Conservation (phyloP, 1,284 basidiomycete species). For the Coriolopsis trogii region DNA sequence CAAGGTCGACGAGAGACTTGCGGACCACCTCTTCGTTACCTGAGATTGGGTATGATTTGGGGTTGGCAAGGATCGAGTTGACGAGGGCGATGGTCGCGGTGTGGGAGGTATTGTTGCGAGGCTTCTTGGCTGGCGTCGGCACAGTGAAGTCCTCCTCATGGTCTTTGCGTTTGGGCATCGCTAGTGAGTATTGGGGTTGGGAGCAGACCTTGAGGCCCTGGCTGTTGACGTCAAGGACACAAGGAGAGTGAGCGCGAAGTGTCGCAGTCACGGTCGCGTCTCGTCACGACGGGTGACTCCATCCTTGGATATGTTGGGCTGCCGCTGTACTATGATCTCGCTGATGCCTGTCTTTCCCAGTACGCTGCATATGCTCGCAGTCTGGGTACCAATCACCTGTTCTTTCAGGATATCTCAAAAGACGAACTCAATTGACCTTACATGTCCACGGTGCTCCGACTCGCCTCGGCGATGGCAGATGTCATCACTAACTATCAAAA, state of each 20-base stretch:
- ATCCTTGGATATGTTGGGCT: too few relatives aligned
- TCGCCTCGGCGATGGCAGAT: too few relatives aligned
- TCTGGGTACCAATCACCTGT: too few relatives aligned
- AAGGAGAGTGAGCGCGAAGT: not conserved
- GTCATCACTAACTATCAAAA: too few relatives aligned
- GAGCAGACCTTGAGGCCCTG: not conserved
- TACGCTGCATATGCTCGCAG: too few relatives aligned
- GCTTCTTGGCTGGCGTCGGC: slow-evolving; percentile 34
- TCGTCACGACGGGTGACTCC: too few relatives aligned
- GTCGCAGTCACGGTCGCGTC: not conserved
- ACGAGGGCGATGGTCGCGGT: slow-evolving; percentile 41
- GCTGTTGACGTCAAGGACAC: not conserved
- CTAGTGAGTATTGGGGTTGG: not conserved
- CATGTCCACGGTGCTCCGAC: too few relatives aligned
- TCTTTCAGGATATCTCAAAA: too few relatives aligned
- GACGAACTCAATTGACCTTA: too few relatives aligned
- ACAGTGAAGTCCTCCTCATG: not conserved
- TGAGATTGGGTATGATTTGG: slow-evolving; percentile 39
- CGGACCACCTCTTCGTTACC: slow-evolving; percentile 38
- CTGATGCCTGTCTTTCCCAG: too few relatives aligned
- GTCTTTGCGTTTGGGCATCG: not conserved
- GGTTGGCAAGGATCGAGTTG: slow-evolving; percentile 39
- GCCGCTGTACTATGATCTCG: too few relatives aligned
- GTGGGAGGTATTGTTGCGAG: slow-evolving; percentile 28
- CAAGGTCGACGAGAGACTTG: slow-evolving; percentile 40